Evolutionary conservation across 2,329 filamentous ascomycete species (phyloP).

Genomic region (Calonectria multiphialidica): DNA sequence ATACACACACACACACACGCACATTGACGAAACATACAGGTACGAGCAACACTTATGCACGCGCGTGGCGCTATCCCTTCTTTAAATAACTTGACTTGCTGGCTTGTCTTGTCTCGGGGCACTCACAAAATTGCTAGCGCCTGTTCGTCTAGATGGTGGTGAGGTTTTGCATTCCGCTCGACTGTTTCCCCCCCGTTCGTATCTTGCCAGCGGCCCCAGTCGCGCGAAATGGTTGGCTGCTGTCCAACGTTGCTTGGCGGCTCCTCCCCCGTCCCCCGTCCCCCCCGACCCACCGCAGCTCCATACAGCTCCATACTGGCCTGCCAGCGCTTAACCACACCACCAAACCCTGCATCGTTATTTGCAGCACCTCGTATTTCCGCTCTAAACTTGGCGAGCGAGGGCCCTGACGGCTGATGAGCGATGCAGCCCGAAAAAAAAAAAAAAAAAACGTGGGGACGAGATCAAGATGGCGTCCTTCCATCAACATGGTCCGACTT

Average conservation of each 20-base stretch:
- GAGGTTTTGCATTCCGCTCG: not conserved
- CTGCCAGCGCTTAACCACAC: conserved; percentile 15
- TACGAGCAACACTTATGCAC: conserved; percentile 5
- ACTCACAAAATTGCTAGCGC: not conserved
- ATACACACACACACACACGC: not conserved
- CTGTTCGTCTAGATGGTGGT: not conserved
- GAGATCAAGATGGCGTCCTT: conserved; percentile 1
- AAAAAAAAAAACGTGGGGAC: not conserved
- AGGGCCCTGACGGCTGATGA: not conserved
- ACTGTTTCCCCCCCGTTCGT: not conserved
- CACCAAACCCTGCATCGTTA: conserved; percentile 4
- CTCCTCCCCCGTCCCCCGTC: not conserved
- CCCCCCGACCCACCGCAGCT: not conserved
- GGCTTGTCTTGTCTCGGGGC: not conserved
- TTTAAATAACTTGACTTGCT: not conserved
- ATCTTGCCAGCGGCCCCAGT: not conserved
- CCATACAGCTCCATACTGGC: not conserved
- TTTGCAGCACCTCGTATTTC: conserved; percentile 12
- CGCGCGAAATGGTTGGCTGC: not conserved
- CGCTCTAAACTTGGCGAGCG: not conserved
- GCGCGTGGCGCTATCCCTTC: not conserved
- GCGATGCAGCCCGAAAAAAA: not conserved
- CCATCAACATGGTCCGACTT: too few species aligned
- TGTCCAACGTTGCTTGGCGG: not conserved
- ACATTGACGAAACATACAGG: not conserved